phyloP scores from a whole-genome alignment of 1,284 basidiomycete species.

The Fomes fomentarius region DNA sequence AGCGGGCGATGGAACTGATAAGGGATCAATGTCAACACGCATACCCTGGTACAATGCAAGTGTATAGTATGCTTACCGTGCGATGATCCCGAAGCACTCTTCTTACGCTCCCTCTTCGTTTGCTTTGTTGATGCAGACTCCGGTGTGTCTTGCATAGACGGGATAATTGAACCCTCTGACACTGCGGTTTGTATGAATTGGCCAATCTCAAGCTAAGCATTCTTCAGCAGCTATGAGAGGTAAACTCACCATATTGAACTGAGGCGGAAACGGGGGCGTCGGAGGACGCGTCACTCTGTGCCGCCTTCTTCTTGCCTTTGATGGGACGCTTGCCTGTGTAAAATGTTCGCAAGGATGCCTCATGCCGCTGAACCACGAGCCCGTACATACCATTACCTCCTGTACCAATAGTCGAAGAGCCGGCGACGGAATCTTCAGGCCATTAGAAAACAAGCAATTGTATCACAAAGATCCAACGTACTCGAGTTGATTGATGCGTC shows the following conservation, averaged over 20 bases:
- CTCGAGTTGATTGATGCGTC: not conserved
- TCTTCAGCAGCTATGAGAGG: no score
- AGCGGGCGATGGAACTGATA: not conserved
- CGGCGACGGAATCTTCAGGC: no score
- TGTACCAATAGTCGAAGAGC: not conserved
- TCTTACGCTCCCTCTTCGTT: conserved; percentile 1
- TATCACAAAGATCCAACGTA: not conserved
- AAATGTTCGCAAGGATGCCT: no score
- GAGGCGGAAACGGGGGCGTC: no score
- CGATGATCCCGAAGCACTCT: not conserved
- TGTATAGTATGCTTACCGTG: not conserved
- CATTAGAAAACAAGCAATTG: no score
- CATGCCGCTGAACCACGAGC: no score
- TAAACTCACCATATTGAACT: no score
- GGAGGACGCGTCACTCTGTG: no score
- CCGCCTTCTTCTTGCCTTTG: not conserved
- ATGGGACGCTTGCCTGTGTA: not conserved
- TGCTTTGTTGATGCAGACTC: not conserved
- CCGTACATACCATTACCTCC: not conserved
- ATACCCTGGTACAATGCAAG: no score
- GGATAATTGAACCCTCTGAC: no score
- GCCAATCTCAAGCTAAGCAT: no score
- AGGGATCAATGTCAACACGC: not conserved
- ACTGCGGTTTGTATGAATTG: no score
- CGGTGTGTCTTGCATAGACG: not conserved